Evolutionary conservation across 371 early-diverging fungal species (phyloP).

Genomic region (Thermomucor indicae-seudaticae): DNA sequence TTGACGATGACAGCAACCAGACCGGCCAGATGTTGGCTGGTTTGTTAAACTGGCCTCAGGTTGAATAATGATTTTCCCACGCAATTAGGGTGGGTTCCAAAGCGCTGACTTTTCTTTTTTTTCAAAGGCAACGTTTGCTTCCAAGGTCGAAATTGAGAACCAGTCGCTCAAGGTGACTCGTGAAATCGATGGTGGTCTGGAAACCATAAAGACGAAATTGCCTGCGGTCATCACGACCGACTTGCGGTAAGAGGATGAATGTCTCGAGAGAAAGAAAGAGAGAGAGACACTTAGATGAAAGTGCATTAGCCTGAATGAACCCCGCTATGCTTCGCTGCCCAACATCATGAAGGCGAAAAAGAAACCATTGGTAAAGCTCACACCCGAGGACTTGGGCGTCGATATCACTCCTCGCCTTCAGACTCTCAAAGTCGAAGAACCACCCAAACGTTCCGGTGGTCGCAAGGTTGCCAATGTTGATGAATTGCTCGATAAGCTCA

Average conservation of each 20-base stretch:
- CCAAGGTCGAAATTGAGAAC: constrained; percentile 82
- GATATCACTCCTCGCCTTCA: constrained; percentile 83
- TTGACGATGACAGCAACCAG: constrained; percentile 97
- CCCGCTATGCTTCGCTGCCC: constrained; percentile 92
- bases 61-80: constrained; percentile 12
- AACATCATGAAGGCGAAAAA: constrained; percentile 99
- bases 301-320: constrained; percentile 82
- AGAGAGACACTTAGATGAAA: background rate
- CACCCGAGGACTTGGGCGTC: constrained; percentile 80
- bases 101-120: constrained; percentile 1
- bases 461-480: constrained; percentile 93
- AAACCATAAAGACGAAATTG: constrained; percentile 79
- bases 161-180: constrained; percentile 80
- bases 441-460: constrained; percentile 92
- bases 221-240: constrained; percentile 97
- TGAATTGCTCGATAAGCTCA: constrained; percentile 87
- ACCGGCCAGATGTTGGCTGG: constrained; percentile 99
- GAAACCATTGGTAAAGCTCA: constrained; percentile 87
- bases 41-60: constrained; percentile 92
- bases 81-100: background rate
- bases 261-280: background rate
- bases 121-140: constrained; percentile 89
- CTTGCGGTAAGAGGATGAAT: constrained; percentile 64
- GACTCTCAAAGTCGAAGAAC: constrained; percentile 89
- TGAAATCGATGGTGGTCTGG: constrained; percentile 97